Evolutionary conservation across 257 asterid genomes (phyloP).

Genomic region (Phtheirospermum japonicum): DNA sequence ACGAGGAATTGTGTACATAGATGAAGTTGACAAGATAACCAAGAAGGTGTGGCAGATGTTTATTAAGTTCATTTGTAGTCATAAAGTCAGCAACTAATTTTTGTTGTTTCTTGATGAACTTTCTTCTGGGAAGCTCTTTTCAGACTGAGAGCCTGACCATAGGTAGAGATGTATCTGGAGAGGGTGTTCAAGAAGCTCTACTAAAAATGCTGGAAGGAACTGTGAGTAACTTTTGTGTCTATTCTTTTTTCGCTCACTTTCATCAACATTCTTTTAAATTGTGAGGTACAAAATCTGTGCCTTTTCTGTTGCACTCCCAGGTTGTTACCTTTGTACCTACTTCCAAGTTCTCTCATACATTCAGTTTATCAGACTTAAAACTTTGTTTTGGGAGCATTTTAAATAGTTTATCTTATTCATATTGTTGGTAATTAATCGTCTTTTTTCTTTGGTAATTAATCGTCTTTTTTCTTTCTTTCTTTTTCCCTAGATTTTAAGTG

Average conservation of each 20-base stretch:
- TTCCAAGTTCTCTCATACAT: constrained; percentile 18
- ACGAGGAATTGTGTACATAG: constrained; percentile 85
- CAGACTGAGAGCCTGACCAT: constrained; percentile 69
- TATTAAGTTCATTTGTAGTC: constrained; percentile 6
- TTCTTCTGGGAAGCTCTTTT: constrained; percentile 38
- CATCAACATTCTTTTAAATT: constrained; percentile 20
- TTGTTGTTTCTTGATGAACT: constrained; percentile 33
- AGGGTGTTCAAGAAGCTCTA: constrained; percentile 94
- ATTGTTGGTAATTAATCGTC: constrained; percentile 13
- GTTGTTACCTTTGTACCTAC: constrained; percentile 17
- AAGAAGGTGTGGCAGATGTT: constrained; percentile 60
- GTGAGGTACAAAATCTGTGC: constrained; percentile 5
- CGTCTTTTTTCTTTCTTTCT: neutral
- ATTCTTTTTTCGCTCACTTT: constrained; percentile 19
- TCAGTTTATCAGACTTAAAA: neutral
- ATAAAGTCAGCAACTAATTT: constrained; percentile 16
- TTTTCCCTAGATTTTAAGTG: constrained; percentile 61
- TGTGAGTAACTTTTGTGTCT: constrained; percentile 47
- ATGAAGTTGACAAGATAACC: constrained; percentile 94
- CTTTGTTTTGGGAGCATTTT: neutral
- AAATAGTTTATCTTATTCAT: constrained; percentile 1
- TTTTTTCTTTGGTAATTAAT: neutral
- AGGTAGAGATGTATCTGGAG: constrained; percentile 95
- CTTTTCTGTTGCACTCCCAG: constrained; percentile 17
- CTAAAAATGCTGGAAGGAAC: constrained; percentile 98